Base-by-base conservation (phyloP, 768 basidiomycete genomes). In the Podaxis sp. region DNA sequence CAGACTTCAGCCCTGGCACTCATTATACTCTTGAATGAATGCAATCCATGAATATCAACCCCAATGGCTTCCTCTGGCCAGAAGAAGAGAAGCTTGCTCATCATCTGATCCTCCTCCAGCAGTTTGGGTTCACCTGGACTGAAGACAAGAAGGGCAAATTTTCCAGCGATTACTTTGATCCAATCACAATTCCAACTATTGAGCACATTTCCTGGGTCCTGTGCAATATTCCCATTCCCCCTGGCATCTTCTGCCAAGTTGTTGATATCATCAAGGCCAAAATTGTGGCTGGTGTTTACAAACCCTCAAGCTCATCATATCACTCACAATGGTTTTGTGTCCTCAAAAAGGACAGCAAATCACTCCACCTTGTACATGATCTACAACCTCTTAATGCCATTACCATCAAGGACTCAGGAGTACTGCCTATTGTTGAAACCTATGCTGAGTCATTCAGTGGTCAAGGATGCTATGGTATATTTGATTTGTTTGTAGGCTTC, bases 291-390 rank as follows among this genome's bases (percentile, higher is more conserved):
- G 77, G 81, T 0, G 73, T 80, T 0, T 81, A 80, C 56, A 74
- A 83, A 66, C 74, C 71, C 0, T 78, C 75, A 0, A 73, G 78
- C 38, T 72, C 72, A 0, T 77, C 77, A 0, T 84, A 83, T 44
- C 66, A 74, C 0, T 78, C 77, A 0, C 58, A 72, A 10, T 80
- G 77, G 78, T 83, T 80, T 57, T 77, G 73, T 33, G 73, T 80
- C 0, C 17, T 69, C 4, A 79, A 79, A 69, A 78, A 78, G 60
- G 74, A 79, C 58, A 70, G 76, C 0, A 73, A 74, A 44, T 69
- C 66, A 0, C 65, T 81, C 0, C 63, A 71, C 0, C 49, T 78
- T 0, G 76, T 81, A 0, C 77, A 80, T 56, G 68, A 72, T 63
- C 66, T 81, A 0, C 71, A 80, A 61, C 77, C 72, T 0, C 71